Conservation (phyloP, 768 basidiomycete genomes). For the Tylopilus rubrobrunneus region DNA sequence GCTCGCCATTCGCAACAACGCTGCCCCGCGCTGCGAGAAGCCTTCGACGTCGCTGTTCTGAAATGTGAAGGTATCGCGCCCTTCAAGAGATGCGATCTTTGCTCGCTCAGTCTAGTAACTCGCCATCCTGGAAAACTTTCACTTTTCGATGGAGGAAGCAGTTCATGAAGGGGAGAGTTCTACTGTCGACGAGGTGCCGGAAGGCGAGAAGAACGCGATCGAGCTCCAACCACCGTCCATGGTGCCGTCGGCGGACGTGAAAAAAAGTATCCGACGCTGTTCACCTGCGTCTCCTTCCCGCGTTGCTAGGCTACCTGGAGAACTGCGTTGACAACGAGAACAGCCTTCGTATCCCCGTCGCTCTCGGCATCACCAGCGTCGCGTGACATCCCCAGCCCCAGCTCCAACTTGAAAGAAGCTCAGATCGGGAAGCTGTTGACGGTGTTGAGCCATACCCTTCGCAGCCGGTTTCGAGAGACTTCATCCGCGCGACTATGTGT, state of each 20-base stretch:
- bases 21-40: slow-evolving; percentile 60
- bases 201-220: slow-evolving; percentile 23
- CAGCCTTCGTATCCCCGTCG: slow-evolving; percentile 80
- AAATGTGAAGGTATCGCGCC: slow-evolving; percentile 55
- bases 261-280: slow-evolving; percentile 70
- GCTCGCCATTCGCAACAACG: slow-evolving; percentile 52
- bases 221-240: slow-evolving; percentile 3
- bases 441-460: slow-evolving; percentile 80
- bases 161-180: slow-evolving; percentile 30
- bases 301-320: slow-evolving; percentile 76
- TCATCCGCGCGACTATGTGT: slow-evolving; percentile 36
- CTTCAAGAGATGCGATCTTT: slow-evolving; percentile 80
- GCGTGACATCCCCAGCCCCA: slow-evolving; percentile 62
- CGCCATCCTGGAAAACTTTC: no score
- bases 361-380: slow-evolving; percentile 82
- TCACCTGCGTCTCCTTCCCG: slow-evolving; percentile 70
- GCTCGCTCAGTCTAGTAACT: slow-evolving; percentile 36
- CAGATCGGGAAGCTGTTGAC: slow-evolving; percentile 80
- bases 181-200: slow-evolving; percentile 27
- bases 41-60: slow-evolving; percentile 71
- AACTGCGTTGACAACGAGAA: slow-evolving; percentile 83
- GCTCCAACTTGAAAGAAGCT: slow-evolving; percentile 44
- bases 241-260: slow-evolving; percentile 8
- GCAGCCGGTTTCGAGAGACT: slow-evolving; percentile 92
- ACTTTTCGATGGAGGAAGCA: slow-evolving; percentile 40